Evolutionary conservation across 176 grass and related monocot genomes (phyloP).

Genomic region (Oryza brachyantha): DNA sequence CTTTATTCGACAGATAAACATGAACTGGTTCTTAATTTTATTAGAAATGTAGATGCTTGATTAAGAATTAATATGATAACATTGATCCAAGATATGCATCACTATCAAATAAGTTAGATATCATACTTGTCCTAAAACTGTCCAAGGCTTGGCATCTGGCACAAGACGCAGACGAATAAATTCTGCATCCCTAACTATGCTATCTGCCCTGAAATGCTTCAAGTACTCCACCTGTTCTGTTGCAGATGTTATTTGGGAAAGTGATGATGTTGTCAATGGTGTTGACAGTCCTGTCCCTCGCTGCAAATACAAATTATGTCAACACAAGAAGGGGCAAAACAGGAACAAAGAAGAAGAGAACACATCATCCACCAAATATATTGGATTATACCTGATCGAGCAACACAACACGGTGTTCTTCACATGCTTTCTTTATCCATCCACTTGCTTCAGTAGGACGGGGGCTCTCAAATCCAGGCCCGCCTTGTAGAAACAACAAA

Average conservation of each 20-base stretch:
- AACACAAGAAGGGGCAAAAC: not conserved
- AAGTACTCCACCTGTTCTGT: conserved; percentile 59
- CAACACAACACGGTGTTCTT: conserved; percentile 74
- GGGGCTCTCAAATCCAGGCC: conserved; percentile 87
- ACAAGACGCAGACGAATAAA: conserved; percentile 71
- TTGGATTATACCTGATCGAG: conserved; percentile 60
- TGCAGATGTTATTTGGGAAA: conserved; percentile 71
- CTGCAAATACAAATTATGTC: conserved; percentile 38
- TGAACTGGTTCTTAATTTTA: not conserved
- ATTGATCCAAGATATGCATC: not conserved
- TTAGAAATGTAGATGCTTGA: not conserved
- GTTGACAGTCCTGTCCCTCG: conserved; percentile 87
- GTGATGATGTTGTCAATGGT: conserved; percentile 82
- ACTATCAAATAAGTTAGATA: conserved; percentile 7
- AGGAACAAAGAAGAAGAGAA: conserved; percentile 6
- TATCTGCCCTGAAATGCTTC: conserved; percentile 95
- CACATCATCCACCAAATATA: not conserved
- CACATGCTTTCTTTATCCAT: conserved; percentile 90
- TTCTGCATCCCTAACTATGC: conserved; percentile 91
- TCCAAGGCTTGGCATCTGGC: conserved; percentile 77
- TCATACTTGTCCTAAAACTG: conserved; percentile 83
- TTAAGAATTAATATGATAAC: not conserved
- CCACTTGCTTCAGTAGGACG: conserved; percentile 67
- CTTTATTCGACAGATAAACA: not conserved
- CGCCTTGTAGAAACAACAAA: conserved; percentile 85